Evolutionary conservation across 2,329 filamentous ascomycete genomes (phyloP), one percentile per base, ranked within the genome.

Genomic region (Trichoderma sp.): DNA sequence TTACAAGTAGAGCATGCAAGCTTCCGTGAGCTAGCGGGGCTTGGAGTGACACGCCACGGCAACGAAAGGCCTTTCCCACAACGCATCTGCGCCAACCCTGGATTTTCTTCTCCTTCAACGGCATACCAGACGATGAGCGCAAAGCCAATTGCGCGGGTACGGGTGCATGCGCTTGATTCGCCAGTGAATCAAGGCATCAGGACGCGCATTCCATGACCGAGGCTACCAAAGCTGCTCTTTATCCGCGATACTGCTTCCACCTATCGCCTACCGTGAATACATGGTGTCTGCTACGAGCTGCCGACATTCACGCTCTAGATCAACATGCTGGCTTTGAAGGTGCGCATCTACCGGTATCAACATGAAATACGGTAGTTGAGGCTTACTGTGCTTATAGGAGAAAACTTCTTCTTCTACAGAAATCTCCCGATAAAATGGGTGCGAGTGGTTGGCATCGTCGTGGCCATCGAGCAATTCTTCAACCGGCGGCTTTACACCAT

Each of bases 381-480:
- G 4, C 28, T 67, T 18, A 70, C 61, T 60, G 7, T 24, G n/a
- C 21, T 58, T 39, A 15, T 14, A 82, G 85, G 85, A 63, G 86
- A 89, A 76, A 82, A 86, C 74, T 83, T 91, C 39, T 91, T 86
- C 78, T 94, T 94, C 80, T 86, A 90, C 82, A 81, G 85, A 64
- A 95, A 94, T 79, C 89, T 95, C 75, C 93, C 93, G 0, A 89
- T 95, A 76, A 89, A 90, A 85, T 95, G 91, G 88, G 88, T 93
- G 68, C 90, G 91, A 73, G 80, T 95, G 36, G 86, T 90, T 8
- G 93, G 93, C 34, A 81, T 94, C 9, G 86, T 95, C 26, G 90
- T 94, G 70, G 88, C 87, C 14, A 81, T 89, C 43, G 86, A 89
- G 74, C 84, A 89, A 26, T 86, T 83, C 71, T 74, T 76, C 43